Conservation (phyloP, 345 rosid species). For the Citrus hindsii region DNA sequence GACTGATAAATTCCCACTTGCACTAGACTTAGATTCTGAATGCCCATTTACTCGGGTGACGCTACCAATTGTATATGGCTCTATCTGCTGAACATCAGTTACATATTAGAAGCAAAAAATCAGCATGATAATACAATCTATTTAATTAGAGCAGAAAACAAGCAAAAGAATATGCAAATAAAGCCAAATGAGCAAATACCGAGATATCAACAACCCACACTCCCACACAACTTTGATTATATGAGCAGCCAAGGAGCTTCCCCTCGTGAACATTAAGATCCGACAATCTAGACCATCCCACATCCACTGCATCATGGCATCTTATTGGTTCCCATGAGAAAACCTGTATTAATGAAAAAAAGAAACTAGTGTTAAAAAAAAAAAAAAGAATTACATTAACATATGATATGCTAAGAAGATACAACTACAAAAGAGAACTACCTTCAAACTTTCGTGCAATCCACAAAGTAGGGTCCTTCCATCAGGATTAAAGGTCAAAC, state of each 20-base stretch:
- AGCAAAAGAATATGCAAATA: slow-evolving; percentile 9
- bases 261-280: slow-evolving; percentile 97
- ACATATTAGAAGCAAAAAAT: slow-evolving; percentile 9
- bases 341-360: slow-evolving; percentile 45
- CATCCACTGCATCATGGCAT: slow-evolving; percentile 89
- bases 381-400: slow-evolving; percentile 3
- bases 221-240: slow-evolving; percentile 96
- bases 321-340: slow-evolving; percentile 96
- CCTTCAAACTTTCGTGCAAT: slow-evolving; percentile 90
- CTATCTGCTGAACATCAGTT: slow-evolving; percentile 51
- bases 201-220: slow-evolving; percentile 98
- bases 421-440: slow-evolving; percentile 21
- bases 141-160: slow-evolving; percentile 16
- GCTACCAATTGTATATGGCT: slow-evolving; percentile 62
- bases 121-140: slow-evolving; percentile 8
- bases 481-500: slow-evolving; percentile 92
- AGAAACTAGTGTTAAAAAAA: slow-evolving; percentile 11
- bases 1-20: slow-evolving; percentile 51
- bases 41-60: slow-evolving; percentile 45
- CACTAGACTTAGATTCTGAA: slow-evolving; percentile 54
- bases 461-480: slow-evolving; percentile 95
- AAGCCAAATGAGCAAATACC: slow-evolving; percentile 40
- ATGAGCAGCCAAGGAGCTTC: slow-evolving; percentile 98
- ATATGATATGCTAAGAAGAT: not conserved
- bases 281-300: slow-evolving; percentile 96